These are phyloP conservation scores for Russula earlei DNA, from an alignment of 768 basidiomycete species.

Conservation along the genomic window DNA sequence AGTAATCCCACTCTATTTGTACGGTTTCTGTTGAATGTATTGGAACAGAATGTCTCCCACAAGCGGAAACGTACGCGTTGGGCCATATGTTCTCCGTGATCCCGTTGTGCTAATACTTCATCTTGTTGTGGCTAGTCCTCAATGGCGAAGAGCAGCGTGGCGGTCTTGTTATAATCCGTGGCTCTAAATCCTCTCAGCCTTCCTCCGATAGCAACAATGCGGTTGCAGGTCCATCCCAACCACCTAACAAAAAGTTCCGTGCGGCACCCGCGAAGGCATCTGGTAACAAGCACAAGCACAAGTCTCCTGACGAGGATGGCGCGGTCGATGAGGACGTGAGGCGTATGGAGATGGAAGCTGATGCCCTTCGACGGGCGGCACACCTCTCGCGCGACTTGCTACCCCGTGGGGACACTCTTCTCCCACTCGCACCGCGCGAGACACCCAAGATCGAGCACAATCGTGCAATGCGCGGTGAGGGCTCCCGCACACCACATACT, in stretches of 20 bases:
- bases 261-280: conserved; percentile 27
- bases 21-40: background rate
- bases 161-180: conserved; percentile 58
- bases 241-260: conserved; percentile 50
- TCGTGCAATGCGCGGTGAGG: conserved; percentile 47
- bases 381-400: conserved; percentile 31
- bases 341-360: conserved; percentile 63
- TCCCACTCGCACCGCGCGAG: conserved; percentile 46
- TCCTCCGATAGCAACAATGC: conserved; percentile 26
- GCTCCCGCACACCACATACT: conserved; percentile 29
- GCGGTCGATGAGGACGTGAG: conserved; percentile 60
- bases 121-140: conserved; percentile 25
- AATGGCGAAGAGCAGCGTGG: conserved; percentile 57
- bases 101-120: conserved; percentile 15
- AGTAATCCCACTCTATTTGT: background rate
- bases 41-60: conserved; percentile 26
- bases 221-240: conserved; percentile 32
- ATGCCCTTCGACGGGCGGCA: conserved; percentile 40
- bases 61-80: conserved; percentile 51
- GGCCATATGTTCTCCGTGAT: conserved; percentile 25
- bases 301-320: conserved; percentile 31
- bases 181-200: conserved; percentile 30
- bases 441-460: conserved; percentile 62
- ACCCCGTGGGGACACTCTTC: conserved; percentile 19
- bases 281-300: conserved; percentile 29